Conservation (phyloP, 805 yeast genomes). For the Priceomyces haplophilus region DNA sequence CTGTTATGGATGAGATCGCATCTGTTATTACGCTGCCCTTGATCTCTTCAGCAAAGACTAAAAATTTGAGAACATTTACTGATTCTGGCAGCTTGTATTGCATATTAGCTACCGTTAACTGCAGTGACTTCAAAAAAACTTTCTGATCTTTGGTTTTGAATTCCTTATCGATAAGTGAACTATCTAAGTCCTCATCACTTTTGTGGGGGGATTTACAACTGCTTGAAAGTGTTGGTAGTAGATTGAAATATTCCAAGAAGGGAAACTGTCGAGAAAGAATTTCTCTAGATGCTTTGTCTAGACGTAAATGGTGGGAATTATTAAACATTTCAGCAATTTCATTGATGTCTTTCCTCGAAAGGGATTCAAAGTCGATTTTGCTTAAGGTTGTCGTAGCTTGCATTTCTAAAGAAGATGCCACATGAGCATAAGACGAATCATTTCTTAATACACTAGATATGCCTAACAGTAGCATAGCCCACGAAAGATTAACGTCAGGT, state of each 20-base stretch:
- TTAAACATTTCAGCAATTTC: slow-evolving; percentile 9
- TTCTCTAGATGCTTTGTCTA: background rate
- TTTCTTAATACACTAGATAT: background rate
- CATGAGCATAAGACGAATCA: slow-evolving; percentile 3
- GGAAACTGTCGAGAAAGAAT: background rate
- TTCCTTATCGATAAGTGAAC: background rate
- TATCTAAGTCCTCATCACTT: background rate
- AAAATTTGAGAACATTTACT: slow-evolving; percentile 3
- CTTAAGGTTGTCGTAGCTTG: slow-evolving; percentile 11
- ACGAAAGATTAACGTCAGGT: background rate
- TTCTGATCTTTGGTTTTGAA: background rate
- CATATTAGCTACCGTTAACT: background rate
- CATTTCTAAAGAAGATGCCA: slow-evolving; percentile 14
- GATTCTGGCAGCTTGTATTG: background rate
- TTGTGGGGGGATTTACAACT: too few relatives aligned
- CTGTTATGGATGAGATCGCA: background rate
- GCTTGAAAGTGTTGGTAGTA: background rate
- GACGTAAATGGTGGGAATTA: background rate
- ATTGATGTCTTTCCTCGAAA: slow-evolving; percentile 1
- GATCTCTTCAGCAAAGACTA: background rate
- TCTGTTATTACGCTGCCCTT: background rate
- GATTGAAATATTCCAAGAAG: background rate
- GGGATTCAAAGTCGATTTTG: slow-evolving; percentile 5
- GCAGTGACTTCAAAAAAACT: background rate
- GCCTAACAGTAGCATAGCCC: slow-evolving; percentile 5